phyloP scores from a whole-genome alignment of 1,284 basidiomycete species.

The Apiotrichum laibachii region DNA sequence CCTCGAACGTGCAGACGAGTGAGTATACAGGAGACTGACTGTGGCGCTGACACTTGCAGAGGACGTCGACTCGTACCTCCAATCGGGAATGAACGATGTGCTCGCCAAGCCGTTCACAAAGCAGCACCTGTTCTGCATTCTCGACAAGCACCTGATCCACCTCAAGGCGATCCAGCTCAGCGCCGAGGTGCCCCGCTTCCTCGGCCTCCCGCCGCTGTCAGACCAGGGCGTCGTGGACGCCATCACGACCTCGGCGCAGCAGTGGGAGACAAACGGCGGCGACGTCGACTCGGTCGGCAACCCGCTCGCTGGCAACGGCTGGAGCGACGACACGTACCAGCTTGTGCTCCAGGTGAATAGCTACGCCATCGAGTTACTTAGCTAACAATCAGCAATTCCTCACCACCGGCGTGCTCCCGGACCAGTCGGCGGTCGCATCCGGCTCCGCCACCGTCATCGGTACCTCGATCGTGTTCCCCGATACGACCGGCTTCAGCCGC shows the following conservation, averaged over 20 bases:
- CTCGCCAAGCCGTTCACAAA: slow-evolving; percentile 97
- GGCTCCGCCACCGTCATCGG: slow-evolving; percentile 5
- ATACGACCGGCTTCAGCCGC: slow-evolving; percentile 15
- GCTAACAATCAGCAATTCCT: slow-evolving; percentile 28
- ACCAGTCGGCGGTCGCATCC: slow-evolving; percentile 15
- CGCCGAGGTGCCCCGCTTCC: slow-evolving; percentile 61
- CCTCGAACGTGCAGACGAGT: slow-evolving; percentile 80
- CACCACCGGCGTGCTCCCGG: slow-evolving; percentile 32
- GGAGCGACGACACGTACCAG: slow-evolving; percentile 47
- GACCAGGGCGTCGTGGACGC: slow-evolving; percentile 60
- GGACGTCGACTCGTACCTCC: slow-evolving; percentile 44
- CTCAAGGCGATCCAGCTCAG: slow-evolving; percentile 84
- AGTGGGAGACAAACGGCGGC: slow-evolving; percentile 15
- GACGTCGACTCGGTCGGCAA: slow-evolving; percentile 32
- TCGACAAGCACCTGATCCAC: slow-evolving; percentile 94
- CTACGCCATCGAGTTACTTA: not conserved
- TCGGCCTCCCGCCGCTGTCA: slow-evolving; percentile 69
- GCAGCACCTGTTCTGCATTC: slow-evolving; percentile 81
- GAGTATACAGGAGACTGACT: slow-evolving; percentile 15
- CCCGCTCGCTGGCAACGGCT: slow-evolving; percentile 46
- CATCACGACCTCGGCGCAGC: slow-evolving; percentile 36
- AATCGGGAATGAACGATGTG: slow-evolving; percentile 86
- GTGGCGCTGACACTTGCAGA: slow-evolving; percentile 34
- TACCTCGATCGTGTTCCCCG: slow-evolving; percentile 37
- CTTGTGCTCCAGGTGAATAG: slow-evolving; percentile 41